A percentile compares a stretch with the other conserved stretches of the same genome.
phyloP scores from a whole-genome alignment of 768 basidiomycete genomes.

The Brasilioporus rufonigricans region DNA sequence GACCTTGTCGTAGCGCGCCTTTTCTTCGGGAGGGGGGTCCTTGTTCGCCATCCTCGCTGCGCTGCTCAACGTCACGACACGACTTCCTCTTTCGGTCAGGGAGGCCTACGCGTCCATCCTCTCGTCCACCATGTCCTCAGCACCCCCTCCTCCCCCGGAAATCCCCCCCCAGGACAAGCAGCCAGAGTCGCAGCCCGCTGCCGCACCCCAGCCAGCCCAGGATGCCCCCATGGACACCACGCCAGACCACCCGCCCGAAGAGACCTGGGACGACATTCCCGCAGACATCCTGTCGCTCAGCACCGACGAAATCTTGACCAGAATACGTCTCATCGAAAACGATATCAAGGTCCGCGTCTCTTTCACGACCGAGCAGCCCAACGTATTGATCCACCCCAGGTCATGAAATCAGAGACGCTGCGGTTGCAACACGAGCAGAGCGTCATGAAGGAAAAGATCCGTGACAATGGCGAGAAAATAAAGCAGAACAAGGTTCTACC shows the following conservation, averaged over 20 bases:
- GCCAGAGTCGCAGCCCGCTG: conserved; percentile 38
- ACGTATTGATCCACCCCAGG: conserved; percentile 43
- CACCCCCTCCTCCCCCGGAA: conserved; percentile 49
- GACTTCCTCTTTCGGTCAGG: conserved; percentile 25
- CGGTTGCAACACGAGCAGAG: conserved; percentile 92
- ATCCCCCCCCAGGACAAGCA: conserved; percentile 48
- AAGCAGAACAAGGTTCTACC: conserved; percentile 99
- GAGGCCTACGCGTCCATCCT: conserved; percentile 26
- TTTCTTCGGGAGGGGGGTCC: conserved; percentile 55
- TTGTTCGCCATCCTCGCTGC: conserved; percentile 37
- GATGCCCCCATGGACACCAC: conserved; percentile 67
- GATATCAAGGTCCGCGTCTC: conserved; percentile 76
- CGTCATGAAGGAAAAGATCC: conserved; percentile 98
- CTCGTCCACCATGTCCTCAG: conserved; percentile 49
- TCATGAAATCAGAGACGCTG: conserved; percentile 94
- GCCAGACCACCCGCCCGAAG: conserved; percentile 67
- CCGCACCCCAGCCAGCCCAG: conserved; percentile 32
- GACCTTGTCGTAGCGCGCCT: conserved; percentile 65
- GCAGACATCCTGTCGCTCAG: conserved; percentile 75
- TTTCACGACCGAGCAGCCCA: not conserved
- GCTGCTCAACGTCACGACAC: not conserved
- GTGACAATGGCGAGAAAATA: conserved; percentile 96
- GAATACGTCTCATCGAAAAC: conserved; percentile 93
- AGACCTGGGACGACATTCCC: conserved; percentile 90
- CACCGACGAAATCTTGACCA: conserved; percentile 85